A percentile compares a stretch with the other conserved stretches of the same genome.
These are phyloP conservation scores for Leccinum griseonigrum DNA, from an alignment of 1,284 basidiomycete genomes.

Conservation along the genomic window DNA sequence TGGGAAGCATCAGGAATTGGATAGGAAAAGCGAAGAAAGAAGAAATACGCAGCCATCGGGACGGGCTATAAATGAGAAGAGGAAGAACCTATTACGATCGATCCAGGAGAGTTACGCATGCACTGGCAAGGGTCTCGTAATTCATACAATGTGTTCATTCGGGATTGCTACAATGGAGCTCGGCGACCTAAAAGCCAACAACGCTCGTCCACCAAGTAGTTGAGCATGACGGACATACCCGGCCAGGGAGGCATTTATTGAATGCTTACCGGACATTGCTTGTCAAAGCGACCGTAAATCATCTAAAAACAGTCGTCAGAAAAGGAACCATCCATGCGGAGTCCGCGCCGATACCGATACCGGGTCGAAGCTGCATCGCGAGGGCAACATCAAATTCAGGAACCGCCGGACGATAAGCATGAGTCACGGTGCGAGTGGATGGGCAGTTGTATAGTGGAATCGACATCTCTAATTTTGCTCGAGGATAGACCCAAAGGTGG, in stretches of 20 bases:
- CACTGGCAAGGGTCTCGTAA: not conserved
- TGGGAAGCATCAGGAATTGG: not conserved
- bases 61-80: not conserved
- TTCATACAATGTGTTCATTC: conserved; percentile 13
- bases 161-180: not conserved
- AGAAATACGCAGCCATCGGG: not conserved
- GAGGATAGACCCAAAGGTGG: conserved; percentile 24
- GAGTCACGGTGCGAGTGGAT: conserved; percentile 22
- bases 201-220: conserved; percentile 1
- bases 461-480: conserved; percentile 1
- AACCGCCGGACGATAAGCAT: conserved; percentile 38
- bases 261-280: conserved; percentile 16
- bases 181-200: not conserved
- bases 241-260: not conserved
- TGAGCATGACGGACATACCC: not conserved
- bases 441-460: conserved; percentile 11
- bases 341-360: conserved; percentile 64
- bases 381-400: conserved; percentile 62
- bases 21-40: not conserved
- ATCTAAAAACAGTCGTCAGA: conserved; percentile 75
- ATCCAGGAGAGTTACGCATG: conserved; percentile 11
- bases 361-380: conserved; percentile 72
- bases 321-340: conserved; percentile 76
- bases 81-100: not conserved
- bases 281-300: conserved; percentile 53